Conservation (phyloP, 1,139 yeast species). For the Kodamaea sp. region DNA sequence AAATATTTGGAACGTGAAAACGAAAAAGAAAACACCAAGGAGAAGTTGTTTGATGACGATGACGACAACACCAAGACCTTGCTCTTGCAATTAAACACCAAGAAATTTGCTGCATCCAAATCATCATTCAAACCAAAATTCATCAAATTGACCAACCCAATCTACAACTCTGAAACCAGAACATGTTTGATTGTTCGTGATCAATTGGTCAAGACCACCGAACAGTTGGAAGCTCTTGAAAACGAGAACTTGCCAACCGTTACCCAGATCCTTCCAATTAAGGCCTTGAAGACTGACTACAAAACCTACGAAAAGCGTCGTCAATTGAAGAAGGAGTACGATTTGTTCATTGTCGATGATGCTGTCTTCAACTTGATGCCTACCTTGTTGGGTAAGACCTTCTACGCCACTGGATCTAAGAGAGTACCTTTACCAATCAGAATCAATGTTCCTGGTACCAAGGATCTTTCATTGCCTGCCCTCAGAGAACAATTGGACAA, state of each 20-base stretch:
- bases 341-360: constrained; percentile 82
- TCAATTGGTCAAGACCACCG: constrained; percentile 54
- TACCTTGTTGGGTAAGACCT: constrained; percentile 75
- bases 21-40: constrained; percentile 24
- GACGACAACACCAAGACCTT: constrained; percentile 55
- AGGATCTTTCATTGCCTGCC: constrained; percentile 55
- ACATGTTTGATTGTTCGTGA: constrained; percentile 79
- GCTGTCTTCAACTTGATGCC: constrained; percentile 80
- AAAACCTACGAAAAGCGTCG: constrained; percentile 73
- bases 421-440: constrained; percentile 76
- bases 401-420: constrained; percentile 52
- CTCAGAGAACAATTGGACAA: constrained; percentile 61
- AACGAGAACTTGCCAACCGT: constrained; percentile 51
- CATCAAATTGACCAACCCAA: constrained; percentile 54
- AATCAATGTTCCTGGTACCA: constrained; percentile 34
- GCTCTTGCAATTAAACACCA: constrained; percentile 63
- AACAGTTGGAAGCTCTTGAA: constrained; percentile 62
- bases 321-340: constrained; percentile 59
- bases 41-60: constrained; percentile 44
- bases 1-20: constrained; percentile 39
- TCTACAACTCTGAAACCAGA: constrained; percentile 46
- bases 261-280: constrained; percentile 51
- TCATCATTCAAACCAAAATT: constrained; percentile 74
- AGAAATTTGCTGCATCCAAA: constrained; percentile 61
- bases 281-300: constrained; percentile 64